These are phyloP conservation scores for Brassica cretica DNA, from an alignment of 345 rosid species.

Conservation along the genomic window DNA sequence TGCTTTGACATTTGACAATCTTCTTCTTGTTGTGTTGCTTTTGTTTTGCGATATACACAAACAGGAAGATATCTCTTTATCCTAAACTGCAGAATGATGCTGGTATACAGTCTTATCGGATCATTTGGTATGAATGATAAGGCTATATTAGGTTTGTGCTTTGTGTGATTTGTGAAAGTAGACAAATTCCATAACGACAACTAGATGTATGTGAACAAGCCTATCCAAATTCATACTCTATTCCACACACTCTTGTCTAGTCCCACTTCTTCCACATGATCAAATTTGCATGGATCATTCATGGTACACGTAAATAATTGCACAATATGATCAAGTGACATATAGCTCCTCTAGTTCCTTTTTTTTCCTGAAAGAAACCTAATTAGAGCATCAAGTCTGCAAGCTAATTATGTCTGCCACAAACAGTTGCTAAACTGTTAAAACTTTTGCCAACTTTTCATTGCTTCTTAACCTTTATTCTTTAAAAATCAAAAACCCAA, in stretches of 20 bases:
- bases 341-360: not conserved
- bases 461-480: slow-evolving; percentile 31
- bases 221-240: slow-evolving; percentile 28
- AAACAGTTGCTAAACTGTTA: slow-evolving; percentile 25
- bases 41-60: slow-evolving; percentile 24
- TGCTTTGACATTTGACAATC: slow-evolving; percentile 19
- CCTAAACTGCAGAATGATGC: slow-evolving; percentile 16
- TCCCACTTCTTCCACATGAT: slow-evolving; percentile 8
- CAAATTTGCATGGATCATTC: not conserved
- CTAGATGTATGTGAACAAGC: not conserved
- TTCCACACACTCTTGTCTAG: slow-evolving; percentile 28
- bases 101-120: slow-evolving; percentile 28
- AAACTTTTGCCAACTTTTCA: slow-evolving; percentile 36
- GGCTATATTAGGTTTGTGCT: not conserved
- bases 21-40: slow-evolving; percentile 35
- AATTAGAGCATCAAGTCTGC: slow-evolving; percentile 15
- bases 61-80: slow-evolving; percentile 7
- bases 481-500: slow-evolving; percentile 8
- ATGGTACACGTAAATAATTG: not conserved
- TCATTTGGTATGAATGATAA: slow-evolving; percentile 29
- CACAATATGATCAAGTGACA: not conserved
- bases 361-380: not conserved
- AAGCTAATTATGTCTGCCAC: slow-evolving; percentile 32
- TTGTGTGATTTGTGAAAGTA: slow-evolving; percentile 20
- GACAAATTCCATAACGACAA: slow-evolving; percentile 58